Conservation (phyloP, 2,329 filamentous ascomycete genomes). For the Monilinia vaccinii-corymbosi region DNA sequence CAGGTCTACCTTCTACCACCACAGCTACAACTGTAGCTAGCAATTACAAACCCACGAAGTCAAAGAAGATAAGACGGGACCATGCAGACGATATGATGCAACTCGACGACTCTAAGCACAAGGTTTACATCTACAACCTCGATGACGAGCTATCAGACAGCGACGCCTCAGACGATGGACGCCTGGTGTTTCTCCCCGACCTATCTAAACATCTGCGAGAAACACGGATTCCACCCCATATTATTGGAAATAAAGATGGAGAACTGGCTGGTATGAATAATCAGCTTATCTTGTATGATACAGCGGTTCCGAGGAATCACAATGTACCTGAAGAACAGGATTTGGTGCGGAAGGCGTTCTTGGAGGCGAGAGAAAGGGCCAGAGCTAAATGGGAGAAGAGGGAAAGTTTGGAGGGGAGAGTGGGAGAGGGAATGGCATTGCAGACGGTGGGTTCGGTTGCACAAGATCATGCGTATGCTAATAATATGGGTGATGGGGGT, state of each 20-base stretch:
- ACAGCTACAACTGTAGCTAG: slow-evolving; percentile 10
- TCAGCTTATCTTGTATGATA: slow-evolving; percentile 75
- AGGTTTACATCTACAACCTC: slow-evolving; percentile 84
- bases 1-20: slow-evolving; percentile 7
- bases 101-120: slow-evolving; percentile 74
- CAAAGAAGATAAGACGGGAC: slow-evolving; percentile 15
- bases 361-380: slow-evolving; percentile 64
- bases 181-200: slow-evolving; percentile 72
- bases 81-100: slow-evolving; percentile 59
- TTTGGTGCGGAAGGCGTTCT: slow-evolving; percentile 71
- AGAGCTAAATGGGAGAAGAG: slow-evolving; percentile 48
- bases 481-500: neutral
- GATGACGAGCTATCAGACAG: slow-evolving; percentile 74
- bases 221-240: slow-evolving; percentile 52
- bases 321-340: slow-evolving; percentile 67
- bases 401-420: slow-evolving; percentile 28
- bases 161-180: slow-evolving; percentile 47
- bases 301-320: slow-evolving; percentile 59
- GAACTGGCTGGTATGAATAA: slow-evolving; percentile 44
- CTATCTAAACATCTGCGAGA: slow-evolving; percentile 71
- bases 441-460: slow-evolving; percentile 13
- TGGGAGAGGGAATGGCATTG: slow-evolving; percentile 21
- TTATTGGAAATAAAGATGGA: slow-evolving; percentile 51
- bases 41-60: slow-evolving; percentile 16
- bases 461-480: slow-evolving; percentile 14